These are phyloP conservation scores for Kwoniella botswanensis DNA, from an alignment of 768 basidiomycete genomes.

Conservation along the genomic window DNA sequence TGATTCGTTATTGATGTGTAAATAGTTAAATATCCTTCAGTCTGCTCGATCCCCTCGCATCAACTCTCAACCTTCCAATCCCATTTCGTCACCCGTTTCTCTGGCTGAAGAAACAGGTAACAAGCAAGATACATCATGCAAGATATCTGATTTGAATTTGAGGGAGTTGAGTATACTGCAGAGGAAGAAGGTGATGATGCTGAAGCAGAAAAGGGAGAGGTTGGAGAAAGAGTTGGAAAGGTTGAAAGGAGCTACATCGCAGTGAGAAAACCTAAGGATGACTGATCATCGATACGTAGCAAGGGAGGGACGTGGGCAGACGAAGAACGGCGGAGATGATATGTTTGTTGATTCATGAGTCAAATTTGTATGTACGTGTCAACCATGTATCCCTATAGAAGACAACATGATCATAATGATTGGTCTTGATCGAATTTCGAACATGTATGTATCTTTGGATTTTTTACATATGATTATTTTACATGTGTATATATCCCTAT, in stretches of 20 bases:
- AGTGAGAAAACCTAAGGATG: no score
- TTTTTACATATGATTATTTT: no score
- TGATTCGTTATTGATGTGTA: neutral
- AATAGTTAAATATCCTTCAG: conserved; percentile 36
- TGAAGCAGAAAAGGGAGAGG: conserved; percentile 51
- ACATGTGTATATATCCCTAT: no score
- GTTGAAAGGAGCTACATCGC: conserved; percentile 19
- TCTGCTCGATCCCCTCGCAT: conserved; percentile 28
- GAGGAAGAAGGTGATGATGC: conserved; percentile 48
- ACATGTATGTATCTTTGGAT: no score
- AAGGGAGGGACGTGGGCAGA: no score
- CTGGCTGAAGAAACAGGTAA: neutral
- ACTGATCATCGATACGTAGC: no score
- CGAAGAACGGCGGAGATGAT: no score
- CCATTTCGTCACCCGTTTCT: neutral
- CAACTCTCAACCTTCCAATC: neutral
- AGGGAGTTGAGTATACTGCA: conserved; percentile 45
- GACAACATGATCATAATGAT: no score
- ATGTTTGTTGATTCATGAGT: no score
- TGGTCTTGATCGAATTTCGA: no score
- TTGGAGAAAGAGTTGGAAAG: conserved; percentile 51
- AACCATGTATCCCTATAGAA: no score
- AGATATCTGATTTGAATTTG: conserved; percentile 37
- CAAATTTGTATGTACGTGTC: no score
- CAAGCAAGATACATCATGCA: conserved; percentile 15